These are phyloP conservation scores for Malassezia psittaci DNA, from an alignment of 1,284 basidiomycete genomes.

Conservation along the genomic window DNA sequence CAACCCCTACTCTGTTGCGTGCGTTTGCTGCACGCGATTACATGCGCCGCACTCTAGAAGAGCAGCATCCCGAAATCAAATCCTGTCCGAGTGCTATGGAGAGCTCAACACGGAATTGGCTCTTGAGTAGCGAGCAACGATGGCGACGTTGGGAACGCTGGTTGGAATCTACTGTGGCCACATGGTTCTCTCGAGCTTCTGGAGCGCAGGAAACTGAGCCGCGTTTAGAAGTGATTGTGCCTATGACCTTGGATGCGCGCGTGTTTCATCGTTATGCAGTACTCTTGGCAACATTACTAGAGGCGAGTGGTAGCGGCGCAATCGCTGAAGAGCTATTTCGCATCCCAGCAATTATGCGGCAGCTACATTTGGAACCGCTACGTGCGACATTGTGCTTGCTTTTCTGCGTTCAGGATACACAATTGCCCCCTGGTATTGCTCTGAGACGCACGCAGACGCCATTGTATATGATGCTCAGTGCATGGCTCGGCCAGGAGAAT, in stretches of 20 bases:
- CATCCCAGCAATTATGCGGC: conserved; percentile 12
- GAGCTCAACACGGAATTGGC: conserved; percentile 4
- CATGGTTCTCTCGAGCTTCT: conserved; percentile 1
- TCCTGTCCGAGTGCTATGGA: conserved; percentile 4
- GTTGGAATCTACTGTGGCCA: conserved; percentile 6
- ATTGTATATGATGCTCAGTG: conserved; percentile 6
- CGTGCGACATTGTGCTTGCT: conserved; percentile 13
- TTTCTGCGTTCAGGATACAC: conserved; percentile 11
- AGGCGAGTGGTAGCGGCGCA: neutral
- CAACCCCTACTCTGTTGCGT: neutral
- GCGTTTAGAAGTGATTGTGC: neutral
- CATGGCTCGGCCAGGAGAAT: conserved; percentile 13
- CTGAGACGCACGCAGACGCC: neutral
- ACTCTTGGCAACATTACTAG: conserved; percentile 2
- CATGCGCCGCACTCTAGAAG: neutral
- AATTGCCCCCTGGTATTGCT: conserved; percentile 13
- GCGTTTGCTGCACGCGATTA: conserved; percentile 5
- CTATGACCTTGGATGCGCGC: conserved; percentile 9
- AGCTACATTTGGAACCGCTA: conserved; percentile 11
- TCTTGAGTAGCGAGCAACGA: conserved; percentile 15
- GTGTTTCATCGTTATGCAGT: conserved; percentile 11
- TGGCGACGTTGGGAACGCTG: conserved; percentile 15
- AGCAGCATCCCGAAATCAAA: conserved; percentile 11
- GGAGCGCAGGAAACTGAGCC: neutral
- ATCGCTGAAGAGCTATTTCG: conserved; percentile 15